Percentiles rank a stretch among this genome's conserved stretches.
Conservation (phyloP, 106 monocot genomes). For the Cymbidium sinense region DNA sequence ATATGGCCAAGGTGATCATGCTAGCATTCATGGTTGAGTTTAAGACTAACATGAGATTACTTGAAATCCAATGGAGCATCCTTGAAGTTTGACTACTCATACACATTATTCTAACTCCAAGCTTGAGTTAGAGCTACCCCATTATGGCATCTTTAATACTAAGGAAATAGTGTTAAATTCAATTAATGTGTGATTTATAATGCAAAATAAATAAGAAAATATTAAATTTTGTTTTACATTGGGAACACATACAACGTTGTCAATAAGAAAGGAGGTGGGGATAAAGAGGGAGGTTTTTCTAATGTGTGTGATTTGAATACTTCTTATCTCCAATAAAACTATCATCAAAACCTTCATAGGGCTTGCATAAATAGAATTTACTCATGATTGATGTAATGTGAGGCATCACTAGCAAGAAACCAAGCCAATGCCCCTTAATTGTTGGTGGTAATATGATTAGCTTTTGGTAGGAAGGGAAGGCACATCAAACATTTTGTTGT, state of each 20-base stretch:
- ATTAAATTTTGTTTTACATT: not conserved
- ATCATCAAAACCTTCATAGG: too few species aligned
- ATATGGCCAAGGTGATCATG: not conserved
- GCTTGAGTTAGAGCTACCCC: not conserved
- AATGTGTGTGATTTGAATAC: not conserved
- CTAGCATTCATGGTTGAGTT: not conserved
- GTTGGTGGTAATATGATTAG: too few species aligned
- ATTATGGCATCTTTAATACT: not conserved
- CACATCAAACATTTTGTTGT: too few species aligned
- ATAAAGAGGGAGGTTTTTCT: not conserved
- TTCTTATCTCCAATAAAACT: too few species aligned
- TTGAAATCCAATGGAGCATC: not conserved
- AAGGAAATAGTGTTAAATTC: not conserved
- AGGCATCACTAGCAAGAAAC: too few species aligned
- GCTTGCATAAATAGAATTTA: too few species aligned
- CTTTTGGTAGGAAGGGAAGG: too few species aligned
- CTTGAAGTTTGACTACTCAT: not conserved
- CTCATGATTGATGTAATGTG: too few species aligned
- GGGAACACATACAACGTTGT: not conserved
- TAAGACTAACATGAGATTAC: not conserved
- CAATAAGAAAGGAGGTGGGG: not conserved
- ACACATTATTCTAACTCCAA: not conserved
- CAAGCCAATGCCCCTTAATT: too few species aligned
- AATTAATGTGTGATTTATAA: not conserved
- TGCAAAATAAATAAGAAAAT: not conserved